Evolutionary conservation across 129 eudicot species (phyloP).

Genomic region (Lactuca saligna): DNA sequence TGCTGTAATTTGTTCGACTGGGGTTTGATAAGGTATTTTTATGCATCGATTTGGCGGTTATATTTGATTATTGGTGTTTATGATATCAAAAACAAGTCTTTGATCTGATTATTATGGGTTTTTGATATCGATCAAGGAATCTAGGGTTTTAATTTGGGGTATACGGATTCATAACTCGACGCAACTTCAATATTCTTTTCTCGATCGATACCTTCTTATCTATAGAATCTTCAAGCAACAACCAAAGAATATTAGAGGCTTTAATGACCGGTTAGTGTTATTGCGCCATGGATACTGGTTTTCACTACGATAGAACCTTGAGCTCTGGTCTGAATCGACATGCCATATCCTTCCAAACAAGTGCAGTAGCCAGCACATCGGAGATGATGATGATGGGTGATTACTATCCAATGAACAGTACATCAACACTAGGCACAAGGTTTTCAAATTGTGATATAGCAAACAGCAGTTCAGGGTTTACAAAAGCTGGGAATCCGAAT

Average conservation of each 20-base stretch:
- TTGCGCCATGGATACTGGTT: slow-evolving; percentile 40
- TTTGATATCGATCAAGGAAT: slow-evolving; percentile 7
- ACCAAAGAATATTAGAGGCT: background rate
- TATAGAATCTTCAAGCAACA: background rate
- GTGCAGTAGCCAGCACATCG: slow-evolving; percentile 39
- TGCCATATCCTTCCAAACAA: slow-evolving; percentile 49
- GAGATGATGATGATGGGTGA: slow-evolving; percentile 57
- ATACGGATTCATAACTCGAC: background rate
- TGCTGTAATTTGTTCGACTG: slow-evolving; percentile 1
- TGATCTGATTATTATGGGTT: slow-evolving; percentile 26
- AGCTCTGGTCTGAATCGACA: slow-evolving; percentile 39
- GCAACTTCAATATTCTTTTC: background rate
- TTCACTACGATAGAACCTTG: slow-evolving; percentile 32
- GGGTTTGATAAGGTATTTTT: slow-evolving; percentile 17
- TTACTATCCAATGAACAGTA: slow-evolving; percentile 23
- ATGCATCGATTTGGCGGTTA: slow-evolving; percentile 14
- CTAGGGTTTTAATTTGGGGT: slow-evolving; percentile 28
- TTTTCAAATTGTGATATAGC: slow-evolving; percentile 34
- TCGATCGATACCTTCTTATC: background rate
- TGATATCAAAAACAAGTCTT: slow-evolving; percentile 9
- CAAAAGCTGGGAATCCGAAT: slow-evolving; percentile 39
- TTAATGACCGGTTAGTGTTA: slow-evolving; percentile 9
- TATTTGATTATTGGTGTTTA: background rate
- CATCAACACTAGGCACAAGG: slow-evolving; percentile 24
- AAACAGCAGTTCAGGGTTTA: slow-evolving; percentile 30